Base-by-base conservation (phyloP, 495 filamentous ascomycete species). In the Hypoxylon rickii region DNA sequence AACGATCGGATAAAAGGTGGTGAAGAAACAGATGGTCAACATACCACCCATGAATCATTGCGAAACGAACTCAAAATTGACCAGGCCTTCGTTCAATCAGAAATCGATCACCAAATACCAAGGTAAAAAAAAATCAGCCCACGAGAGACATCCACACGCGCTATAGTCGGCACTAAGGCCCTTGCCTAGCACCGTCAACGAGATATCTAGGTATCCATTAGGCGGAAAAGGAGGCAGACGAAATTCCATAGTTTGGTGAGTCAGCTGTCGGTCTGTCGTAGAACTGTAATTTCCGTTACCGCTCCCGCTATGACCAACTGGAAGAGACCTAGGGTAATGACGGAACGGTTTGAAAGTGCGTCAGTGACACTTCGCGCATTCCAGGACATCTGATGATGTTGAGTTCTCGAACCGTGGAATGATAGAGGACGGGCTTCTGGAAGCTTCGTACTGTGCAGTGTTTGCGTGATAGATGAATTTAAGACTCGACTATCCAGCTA, bases 351-450 rank as follows among this genome's bases (percentile, higher is more conserved):
- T 63, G 32, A 32, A 16, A 57, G 49, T 63, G 59, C 59, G 59
- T 58, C 59, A 58, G 59, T 58, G 49, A 57, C 53, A 63, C 59
- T 54, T 19, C 44, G 44, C 17, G 22, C 59, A 63, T 63, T 63
- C 59, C 53, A 52, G 13, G 15, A 17, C 3, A 48, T 39, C 31
- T 15, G 41, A 47, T 40, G 37, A 26, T 13, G 44, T 36, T 21
- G 45, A 45, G 32, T 50, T 22, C 39, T 17, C 26, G 39, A 13
- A 31, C 13, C 18, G 52, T 53, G 52, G 59, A 63, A 54, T 58
- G 59, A 29, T 57, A 58, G 24, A 40, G 12, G 19, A 51, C 26
- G 38, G 44, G 53, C 53, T 63, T 58, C 59, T 63, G 43, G 53
- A 57, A 58, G 52, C 46, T 41, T 54, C 59, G 48, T 29, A 45